A percentile compares a stretch with the other conserved stretches of the same genome.
phyloP scores from a whole-genome alignment of 2,329 filamentous ascomycete genomes.

The Aplosporella prunicola region DNA sequence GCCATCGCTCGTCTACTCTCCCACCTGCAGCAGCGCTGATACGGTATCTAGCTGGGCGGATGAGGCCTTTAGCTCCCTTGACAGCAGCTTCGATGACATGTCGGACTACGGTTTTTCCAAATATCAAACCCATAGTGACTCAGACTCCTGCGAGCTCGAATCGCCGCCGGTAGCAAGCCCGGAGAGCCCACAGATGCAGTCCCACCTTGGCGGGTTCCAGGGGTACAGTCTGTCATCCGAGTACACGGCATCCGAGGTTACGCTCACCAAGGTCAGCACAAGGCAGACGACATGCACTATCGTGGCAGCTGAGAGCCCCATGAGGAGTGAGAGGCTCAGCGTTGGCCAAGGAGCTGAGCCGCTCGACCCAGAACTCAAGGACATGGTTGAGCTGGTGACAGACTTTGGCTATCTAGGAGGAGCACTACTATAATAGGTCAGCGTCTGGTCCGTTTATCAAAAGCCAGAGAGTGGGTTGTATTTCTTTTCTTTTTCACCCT shows the following conservation, averaged over 20 bases:
- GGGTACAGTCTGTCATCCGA: slow-evolving; percentile 25
- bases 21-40: not conserved
- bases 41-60: not conserved
- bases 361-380: slow-evolving; percentile 1
- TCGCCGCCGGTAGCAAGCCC: no score
- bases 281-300: slow-evolving; percentile 6
- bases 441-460: not conserved
- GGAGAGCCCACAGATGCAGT: no score
- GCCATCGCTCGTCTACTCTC: not conserved
- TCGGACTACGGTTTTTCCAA: no score
- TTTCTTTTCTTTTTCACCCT: not conserved
- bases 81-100: no score
- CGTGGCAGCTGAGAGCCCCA: no score
- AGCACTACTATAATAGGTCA: not conserved
- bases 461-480: not conserved
- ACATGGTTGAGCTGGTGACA: slow-evolving; percentile 5
- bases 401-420: slow-evolving; percentile 8
- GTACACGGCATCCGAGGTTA: slow-evolving; percentile 19
- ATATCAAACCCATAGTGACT: no score
- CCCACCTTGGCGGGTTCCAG: slow-evolving; percentile 25
- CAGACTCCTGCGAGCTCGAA: no score
- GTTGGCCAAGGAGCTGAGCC: no score
- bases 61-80: no score
- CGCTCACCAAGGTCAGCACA: slow-evolving; percentile 17
- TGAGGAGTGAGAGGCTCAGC: no score